Evolutionary conservation across 2,329 filamentous ascomycete species (phyloP).

Genomic region (Arachnopeziza araneosa): DNA sequence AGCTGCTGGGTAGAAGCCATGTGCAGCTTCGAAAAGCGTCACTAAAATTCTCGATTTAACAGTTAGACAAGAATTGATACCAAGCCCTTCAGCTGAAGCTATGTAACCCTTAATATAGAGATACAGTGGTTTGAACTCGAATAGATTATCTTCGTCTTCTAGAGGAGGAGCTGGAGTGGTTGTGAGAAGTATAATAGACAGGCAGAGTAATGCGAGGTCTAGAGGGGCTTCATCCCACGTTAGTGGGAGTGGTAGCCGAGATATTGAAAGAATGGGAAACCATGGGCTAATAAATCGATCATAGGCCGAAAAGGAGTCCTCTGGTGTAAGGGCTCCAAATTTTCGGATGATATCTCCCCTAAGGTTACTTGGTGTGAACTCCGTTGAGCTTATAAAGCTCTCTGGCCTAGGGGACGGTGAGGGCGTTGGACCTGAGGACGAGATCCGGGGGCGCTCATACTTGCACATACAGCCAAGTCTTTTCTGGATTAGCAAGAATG

Average conservation of each 20-base stretch:
- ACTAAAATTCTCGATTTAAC: constrained; percentile 17
- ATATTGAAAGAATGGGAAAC: constrained; percentile 15
- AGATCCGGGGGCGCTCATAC: constrained; percentile 7
- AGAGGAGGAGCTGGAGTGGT: constrained; percentile 1
- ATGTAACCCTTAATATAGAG: constrained; percentile 14
- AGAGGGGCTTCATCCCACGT: constrained; percentile 14
- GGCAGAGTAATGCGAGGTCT: constrained; percentile 12
- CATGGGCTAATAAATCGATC: constrained; percentile 12
- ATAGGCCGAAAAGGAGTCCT: constrained; percentile 11
- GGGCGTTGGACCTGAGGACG: constrained; percentile 12
- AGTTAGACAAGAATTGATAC: constrained; percentile 14
- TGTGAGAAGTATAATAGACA: constrained; percentile 16
- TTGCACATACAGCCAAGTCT: constrained; percentile 15
- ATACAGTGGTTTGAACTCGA: constrained; percentile 15
- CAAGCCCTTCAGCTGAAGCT: constrained; percentile 12
- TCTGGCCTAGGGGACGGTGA: constrained; percentile 7
- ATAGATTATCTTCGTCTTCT: constrained; percentile 6
- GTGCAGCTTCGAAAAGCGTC: constrained; percentile 19
- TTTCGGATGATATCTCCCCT: constrained; percentile 14
- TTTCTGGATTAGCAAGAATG: background rate
- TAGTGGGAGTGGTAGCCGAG: constrained; percentile 10
- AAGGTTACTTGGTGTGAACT: constrained; percentile 8
- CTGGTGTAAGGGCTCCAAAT: constrained; percentile 6
- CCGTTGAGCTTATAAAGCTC: constrained; percentile 3
- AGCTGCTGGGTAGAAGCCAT: constrained; percentile 19